Evolutionary conservation across 306 rosid genomes (phyloP).

Genomic region (Psophocarpus tetragonolobus): DNA sequence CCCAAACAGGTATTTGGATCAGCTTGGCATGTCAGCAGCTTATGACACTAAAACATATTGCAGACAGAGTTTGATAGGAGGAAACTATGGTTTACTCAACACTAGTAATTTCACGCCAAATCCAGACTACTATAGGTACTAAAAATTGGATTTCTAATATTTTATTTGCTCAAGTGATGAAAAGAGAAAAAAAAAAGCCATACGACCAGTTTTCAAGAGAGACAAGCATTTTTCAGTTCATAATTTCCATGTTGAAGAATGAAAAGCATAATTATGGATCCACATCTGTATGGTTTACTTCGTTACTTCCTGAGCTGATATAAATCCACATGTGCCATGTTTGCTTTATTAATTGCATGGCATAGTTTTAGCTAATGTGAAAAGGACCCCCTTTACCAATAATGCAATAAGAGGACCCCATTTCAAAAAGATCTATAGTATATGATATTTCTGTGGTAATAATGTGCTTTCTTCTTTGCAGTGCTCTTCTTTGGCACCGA

Average conservation of each 20-base stretch:
- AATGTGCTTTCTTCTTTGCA: conserved; percentile 32
- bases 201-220: not conserved
- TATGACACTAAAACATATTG: conserved; percentile 86
- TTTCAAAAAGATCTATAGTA: not conserved
- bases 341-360: not conserved
- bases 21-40: conserved; percentile 83
- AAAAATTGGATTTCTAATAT: not conserved
- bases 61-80: conserved; percentile 90
- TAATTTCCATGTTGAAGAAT: not conserved
- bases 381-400: not conserved
- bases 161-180: not conserved
- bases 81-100: conserved; percentile 87
- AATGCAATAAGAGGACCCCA: not conserved
- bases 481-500: conserved; percentile 95
- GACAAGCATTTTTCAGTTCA: conserved; percentile 22
- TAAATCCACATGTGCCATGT: conserved; percentile 11
- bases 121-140: conserved; percentile 73
- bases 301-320: not conserved
- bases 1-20: conserved; percentile 82
- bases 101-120: conserved; percentile 69
- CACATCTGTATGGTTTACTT: not conserved
- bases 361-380: not conserved
- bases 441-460: not conserved
- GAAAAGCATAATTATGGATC: not conserved
- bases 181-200: not conserved